Base-by-base conservation (phyloP, 768 basidiomycete species). In the Phlegmacium glaucopus region DNA sequence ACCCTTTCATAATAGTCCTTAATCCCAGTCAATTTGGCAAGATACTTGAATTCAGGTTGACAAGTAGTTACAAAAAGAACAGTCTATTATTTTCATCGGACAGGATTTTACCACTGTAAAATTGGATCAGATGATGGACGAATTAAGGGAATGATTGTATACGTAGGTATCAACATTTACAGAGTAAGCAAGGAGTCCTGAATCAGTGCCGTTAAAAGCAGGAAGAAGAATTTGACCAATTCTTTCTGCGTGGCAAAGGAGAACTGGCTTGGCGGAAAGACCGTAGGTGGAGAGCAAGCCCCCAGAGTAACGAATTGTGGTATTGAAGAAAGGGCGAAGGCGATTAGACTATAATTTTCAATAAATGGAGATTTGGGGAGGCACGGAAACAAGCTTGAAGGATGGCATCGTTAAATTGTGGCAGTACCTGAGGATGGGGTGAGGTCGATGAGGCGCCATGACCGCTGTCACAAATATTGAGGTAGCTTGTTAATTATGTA, bases 31-130 rank as follows among this genome's bases (percentile, higher is more conserved):
- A 83, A 55, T 51, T 85, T 78, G 1, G 84, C 82, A 2, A 89
- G 72, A 57, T 87, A 89, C 61, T 86, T 85, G 67, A 81, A 83
- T 61, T 90, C 87, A n/a, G 89, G 62, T 62, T 87, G 85, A 52
- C 83, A 79, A 32, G 77, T 79, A 7, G 68, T 59, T 9, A 73
- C 66, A 22, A 70, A 72, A 6, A 71, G 47, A 34, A 56, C 43
- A 10, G 45, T 50, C 47, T 48, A 13, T 47, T 53, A 5, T 48
- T 37, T 15, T 30, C 27, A 25, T 55, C 54, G 4, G 54, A 35
- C 6, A 39, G 30, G 50, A 52, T 67, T 38, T 68, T 43, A 18
- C 66, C 67, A 17, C 69, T 72, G 34, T 15, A 45, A 12, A n/a
- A n/a, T n/a, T 1, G 8, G n/a, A 47, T 27, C 9, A 35, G 15